These are phyloP conservation scores for Avena eriantha DNA, from an alignment of 176 grass and related monocot genomes.

Conservation along the genomic window DNA sequence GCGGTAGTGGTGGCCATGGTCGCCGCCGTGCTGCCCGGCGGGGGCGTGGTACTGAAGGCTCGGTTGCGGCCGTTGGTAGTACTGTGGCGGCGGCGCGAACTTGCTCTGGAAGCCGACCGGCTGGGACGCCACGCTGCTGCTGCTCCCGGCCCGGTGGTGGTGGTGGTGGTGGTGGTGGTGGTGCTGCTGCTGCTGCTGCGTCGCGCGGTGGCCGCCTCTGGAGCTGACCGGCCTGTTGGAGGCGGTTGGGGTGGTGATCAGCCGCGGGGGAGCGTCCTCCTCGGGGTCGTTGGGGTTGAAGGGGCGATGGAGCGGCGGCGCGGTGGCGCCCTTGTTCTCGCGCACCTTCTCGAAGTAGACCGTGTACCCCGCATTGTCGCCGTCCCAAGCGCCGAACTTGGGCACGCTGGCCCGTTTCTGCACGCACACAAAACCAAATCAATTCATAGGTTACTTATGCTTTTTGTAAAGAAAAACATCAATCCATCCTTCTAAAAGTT, in stretches of 20 bases:
- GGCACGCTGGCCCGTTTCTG: conserved; percentile 70
- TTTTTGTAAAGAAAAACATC: background rate
- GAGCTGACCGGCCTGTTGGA: conserved; percentile 33
- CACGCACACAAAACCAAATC: background rate
- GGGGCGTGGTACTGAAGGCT: background rate
- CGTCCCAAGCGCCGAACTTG: conserved; percentile 79
- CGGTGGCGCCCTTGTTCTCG: conserved; percentile 61
- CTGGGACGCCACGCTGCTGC: conserved; percentile 36
- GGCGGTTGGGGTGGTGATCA: background rate
- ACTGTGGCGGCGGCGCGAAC: conserved; percentile 68
- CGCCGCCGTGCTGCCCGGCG: background rate
- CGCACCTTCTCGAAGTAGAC: conserved; percentile 72
- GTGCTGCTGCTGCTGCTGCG: background rate
- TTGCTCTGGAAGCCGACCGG: conserved; percentile 39
- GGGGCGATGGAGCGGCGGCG: conserved; percentile 50
- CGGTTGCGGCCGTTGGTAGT: background rate
- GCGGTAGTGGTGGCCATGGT: too few relatives aligned
- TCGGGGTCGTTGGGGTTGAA: conserved; percentile 58
- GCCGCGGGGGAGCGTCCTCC: background rate
- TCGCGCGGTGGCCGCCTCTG: conserved; percentile 30
- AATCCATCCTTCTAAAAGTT: background rate
- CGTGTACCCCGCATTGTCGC: conserved; percentile 72
- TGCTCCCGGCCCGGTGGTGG: conserved; percentile 39
- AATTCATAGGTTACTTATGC: background rate
- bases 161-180: conserved; percentile 33